Evolutionary conservation across 345 rosid species (phyloP), one percentile per base, ranked within the genome.

Genomic region (Camelina hispida): DNA sequence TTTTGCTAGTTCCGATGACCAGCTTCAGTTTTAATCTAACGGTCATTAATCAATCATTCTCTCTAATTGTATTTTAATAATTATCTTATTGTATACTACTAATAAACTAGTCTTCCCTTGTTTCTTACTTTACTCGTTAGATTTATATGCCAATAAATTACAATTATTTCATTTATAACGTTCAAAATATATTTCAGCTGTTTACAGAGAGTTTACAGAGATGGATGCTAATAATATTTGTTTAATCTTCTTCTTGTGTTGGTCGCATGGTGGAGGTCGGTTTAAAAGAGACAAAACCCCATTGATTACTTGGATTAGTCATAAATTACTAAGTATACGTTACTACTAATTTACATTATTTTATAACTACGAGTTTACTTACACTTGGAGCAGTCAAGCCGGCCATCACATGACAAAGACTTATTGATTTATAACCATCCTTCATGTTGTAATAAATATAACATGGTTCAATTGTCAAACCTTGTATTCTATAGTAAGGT

Each of bases 181-280:
- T 32, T 32, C 35, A 28, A 28, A 28, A 28, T 28, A 28, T 28
- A 28, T 28, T 28, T 28, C 30, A 28, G 30, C 30, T 28, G 30
- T 28, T 28, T 2, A n/a, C n/a, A n/a, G n/a, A n/a, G n/a, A n/a
- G 2, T 1, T 22, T 23, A 23, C 25, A 25, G 5, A 28, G 5
- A 28, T 28, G 30, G 30, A 28, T 28, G 30, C 30, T 28, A 28
- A 28, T 28, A 28, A 28, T 28, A 28, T 28, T 28, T 28, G 30
- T 34, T 34, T 34, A 7, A 5, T 38, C 17, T n/a, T 2, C 20
- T n/a, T 46, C 18, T 46, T n/a, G 51, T 46, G 62, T n/a, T 32
- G n/a, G 46, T 58, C 6, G 78, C 72, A 58, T 75, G 78, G 58
- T 17, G 12, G 4, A 75, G 62, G 78, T 67, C 73, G 78, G 68